A percentile compares a stretch with the other conserved stretches of the same genome.
Conservation (phyloP, 306 rosid species). For the Quercus parvula region DNA sequence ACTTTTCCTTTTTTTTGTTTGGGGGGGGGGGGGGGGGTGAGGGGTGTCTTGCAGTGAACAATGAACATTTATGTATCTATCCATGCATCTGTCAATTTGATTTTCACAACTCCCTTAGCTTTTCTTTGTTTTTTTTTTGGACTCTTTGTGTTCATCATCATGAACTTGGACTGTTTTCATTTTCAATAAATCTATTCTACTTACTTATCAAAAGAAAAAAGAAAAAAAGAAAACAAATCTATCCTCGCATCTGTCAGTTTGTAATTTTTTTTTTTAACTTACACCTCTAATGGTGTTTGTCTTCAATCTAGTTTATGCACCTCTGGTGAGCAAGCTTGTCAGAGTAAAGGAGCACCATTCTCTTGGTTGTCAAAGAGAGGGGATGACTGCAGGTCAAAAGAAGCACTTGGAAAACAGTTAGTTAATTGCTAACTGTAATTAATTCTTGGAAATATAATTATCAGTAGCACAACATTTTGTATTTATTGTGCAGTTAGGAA, state of each 20-base stretch:
- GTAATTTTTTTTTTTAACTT: background rate
- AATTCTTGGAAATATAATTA: background rate
- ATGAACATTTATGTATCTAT: background rate
- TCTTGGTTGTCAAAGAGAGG: background rate
- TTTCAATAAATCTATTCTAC: too few species aligned
- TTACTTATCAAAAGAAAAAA: too few species aligned
- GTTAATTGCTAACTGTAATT: background rate
- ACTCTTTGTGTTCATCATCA: too few species aligned
- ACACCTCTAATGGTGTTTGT: background rate
- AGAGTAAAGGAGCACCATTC: background rate
- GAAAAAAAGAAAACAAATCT: background rate
- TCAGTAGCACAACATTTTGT: background rate
- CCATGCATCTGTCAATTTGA: background rate
- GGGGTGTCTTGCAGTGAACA: background rate
- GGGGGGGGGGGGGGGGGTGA: fast-evolving
- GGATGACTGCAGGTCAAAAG: background rate
- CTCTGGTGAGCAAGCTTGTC: background rate
- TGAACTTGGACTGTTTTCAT: too few species aligned
- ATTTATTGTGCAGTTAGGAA: background rate
- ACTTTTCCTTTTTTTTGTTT: too few species aligned
- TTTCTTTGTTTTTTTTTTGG: too few species aligned
- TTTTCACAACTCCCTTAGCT: too few species aligned
- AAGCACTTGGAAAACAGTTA: background rate
- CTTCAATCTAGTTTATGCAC: background rate
- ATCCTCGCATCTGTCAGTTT: background rate